Evolutionary conservation across 2,329 filamentous ascomycete genomes (phyloP), one percentile per base, ranked within the genome.

Genomic region (Ilyonectria robusta): DNA sequence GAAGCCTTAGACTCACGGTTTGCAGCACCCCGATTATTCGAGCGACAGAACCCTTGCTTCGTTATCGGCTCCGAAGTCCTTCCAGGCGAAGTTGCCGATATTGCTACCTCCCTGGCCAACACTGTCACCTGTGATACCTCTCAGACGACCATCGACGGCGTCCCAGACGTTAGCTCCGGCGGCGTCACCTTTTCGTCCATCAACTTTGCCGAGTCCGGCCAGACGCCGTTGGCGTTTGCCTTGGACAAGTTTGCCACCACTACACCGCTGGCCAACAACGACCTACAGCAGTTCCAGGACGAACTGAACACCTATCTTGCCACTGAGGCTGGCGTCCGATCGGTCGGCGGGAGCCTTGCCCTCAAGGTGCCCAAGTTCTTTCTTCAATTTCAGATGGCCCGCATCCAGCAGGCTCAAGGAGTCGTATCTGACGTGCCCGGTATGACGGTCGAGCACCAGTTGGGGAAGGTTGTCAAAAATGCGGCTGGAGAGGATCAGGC

Each of bases 301-400:
- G 75, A 82, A 68, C 82, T 89, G 48, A 84, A 89, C 74, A 84
- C 85, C 10, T 90, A 91, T 72, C 78, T 86, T 4, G 88, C 88
- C 0, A 90, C 88, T 5, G 88, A 90, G 77, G 87, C 86, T 1
- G 88, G 87, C 1, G 81, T 91, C 55, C 81, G 88, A 21, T 87
- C 84, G 23, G 83, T 84, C 7, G 85, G 83, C 10, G 88, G 88
- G 2, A 82, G 74, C 62, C 79, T 90, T 19, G 85, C 82, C 2
- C 86, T 90, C 78, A 90, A 90, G 78, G 86, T 87, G 6, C 88
- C 88, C 68, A 90, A 90, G 78, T 91, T 91, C 84, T 90, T 90
- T 77, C 76, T 90, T 47, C 80, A 84, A 66, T 86, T 89, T 76
- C 88, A 91, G 78, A 83, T 90, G 37, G 84, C 85, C 46, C 81